Percentiles rank a stretch among this genome's conserved stretches.
These are phyloP conservation scores for Fusarium dimerum DNA, from an alignment of 2,329 filamentous ascomycete genomes.

Conservation along the genomic window DNA sequence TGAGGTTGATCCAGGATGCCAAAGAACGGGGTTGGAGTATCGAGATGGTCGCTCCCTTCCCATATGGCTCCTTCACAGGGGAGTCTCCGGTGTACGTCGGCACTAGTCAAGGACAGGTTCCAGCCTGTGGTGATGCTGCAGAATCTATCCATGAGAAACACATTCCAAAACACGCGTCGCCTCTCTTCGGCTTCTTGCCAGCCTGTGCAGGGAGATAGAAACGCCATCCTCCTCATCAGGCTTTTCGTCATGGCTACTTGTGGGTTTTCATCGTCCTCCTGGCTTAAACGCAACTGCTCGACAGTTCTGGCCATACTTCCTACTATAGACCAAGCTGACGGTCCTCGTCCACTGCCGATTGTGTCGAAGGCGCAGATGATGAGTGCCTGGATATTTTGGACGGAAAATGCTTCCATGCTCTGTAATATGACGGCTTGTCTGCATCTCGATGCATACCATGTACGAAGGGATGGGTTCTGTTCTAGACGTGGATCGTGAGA, in stretches of 20 bases:
- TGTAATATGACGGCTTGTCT: constrained; percentile 33
- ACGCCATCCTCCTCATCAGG: constrained; percentile 34
- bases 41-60: constrained; percentile 36
- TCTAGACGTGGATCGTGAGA: constrained; percentile 29
- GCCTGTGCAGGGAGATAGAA: constrained; percentile 31
- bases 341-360: constrained; percentile 36
- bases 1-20: constrained; percentile 37
- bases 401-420: constrained; percentile 37
- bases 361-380: constrained; percentile 39
- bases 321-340: constrained; percentile 40
- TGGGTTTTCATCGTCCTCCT: constrained; percentile 34
- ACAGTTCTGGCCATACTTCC: constrained; percentile 41
- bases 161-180: constrained; percentile 43
- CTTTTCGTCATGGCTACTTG: constrained; percentile 20
- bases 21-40: constrained; percentile 42
- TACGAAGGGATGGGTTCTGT: constrained; percentile 8
- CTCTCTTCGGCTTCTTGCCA: constrained; percentile 43
- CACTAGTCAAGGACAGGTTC: constrained; percentile 32
- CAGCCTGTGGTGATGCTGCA: constrained; percentile 41
- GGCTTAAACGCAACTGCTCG: constrained; percentile 39
- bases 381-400: constrained; percentile 36
- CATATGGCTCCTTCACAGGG: constrained; percentile 42
- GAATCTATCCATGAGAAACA: constrained; percentile 44
- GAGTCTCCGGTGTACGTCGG: constrained; percentile 39
- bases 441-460: constrained; percentile 32